phyloP scores from a whole-genome alignment of 2,329 filamentous ascomycete genomes.

The Verticillium nonalfalfae region DNA sequence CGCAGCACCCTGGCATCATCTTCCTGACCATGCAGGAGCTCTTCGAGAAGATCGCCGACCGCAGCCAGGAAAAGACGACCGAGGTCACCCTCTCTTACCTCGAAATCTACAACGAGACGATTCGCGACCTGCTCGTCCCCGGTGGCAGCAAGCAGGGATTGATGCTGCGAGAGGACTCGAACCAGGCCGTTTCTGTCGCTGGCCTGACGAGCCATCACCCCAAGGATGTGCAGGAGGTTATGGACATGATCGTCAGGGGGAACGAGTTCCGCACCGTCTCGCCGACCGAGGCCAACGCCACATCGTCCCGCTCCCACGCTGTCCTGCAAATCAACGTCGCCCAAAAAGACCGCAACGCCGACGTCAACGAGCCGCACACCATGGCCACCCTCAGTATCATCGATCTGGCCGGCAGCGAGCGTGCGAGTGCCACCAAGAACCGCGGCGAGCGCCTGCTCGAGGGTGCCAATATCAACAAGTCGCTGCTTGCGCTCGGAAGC shows the following conservation, averaged over 20 bases:
- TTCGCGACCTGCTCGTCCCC: constrained; percentile 87
- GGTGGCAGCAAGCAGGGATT: constrained; percentile 76
- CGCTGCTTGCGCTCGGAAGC: constrained; percentile 84
- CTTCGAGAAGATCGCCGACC: constrained; percentile 90
- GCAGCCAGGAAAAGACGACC: constrained; percentile 78
- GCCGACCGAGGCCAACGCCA: constrained; percentile 93
- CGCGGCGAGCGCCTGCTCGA: constrained; percentile 84
- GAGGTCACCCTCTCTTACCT: constrained; percentile 92
- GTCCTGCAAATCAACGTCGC: constrained; percentile 96
- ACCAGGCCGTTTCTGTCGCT: constrained; percentile 85
- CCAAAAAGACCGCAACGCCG: constrained; percentile 88
- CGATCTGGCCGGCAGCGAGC: constrained; percentile 90
- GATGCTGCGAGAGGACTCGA: constrained; percentile 90
- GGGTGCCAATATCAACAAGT: constrained; percentile 99
- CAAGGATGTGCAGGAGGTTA: constrained; percentile 88
- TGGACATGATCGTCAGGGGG: constrained; percentile 97
- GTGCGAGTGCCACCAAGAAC: constrained; percentile 95
- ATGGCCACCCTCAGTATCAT: constrained; percentile 99
- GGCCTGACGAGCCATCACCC: constrained; percentile 89
- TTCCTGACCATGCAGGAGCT: constrained; percentile 99
- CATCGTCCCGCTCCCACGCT: constrained; percentile 93
- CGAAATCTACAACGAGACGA: constrained; percentile 99
- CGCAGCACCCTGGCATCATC: constrained; percentile 93
- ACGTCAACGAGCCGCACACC: constrained; percentile 89
- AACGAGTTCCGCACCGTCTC: constrained; percentile 95